These are phyloP conservation scores for Penicillium sp. DNA, from an alignment of 2,329 filamentous ascomycete genomes.

Conservation along the genomic window DNA sequence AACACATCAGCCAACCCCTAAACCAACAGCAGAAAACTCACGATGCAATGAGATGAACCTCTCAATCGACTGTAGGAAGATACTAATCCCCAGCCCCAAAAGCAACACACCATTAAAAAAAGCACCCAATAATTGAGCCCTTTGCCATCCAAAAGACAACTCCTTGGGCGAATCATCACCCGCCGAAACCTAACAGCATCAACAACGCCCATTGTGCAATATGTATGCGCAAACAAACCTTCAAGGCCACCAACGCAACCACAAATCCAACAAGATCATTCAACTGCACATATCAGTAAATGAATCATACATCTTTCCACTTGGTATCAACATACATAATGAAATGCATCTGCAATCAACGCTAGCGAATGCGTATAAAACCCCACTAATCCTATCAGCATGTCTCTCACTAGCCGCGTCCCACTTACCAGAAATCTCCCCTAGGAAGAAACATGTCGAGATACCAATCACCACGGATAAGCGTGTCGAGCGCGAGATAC, in stretches of 20 bases:
- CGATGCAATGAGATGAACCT: constrained; percentile 40
- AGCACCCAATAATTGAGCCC: constrained; percentile 65
- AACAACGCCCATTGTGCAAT: background rate
- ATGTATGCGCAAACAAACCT: constrained; percentile 43
- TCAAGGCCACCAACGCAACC: constrained; percentile 60
- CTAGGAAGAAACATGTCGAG: constrained; percentile 30
- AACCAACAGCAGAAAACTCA: constrained; percentile 18
- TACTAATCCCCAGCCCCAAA: constrained; percentile 65
- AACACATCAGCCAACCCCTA: background rate
- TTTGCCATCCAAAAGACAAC: constrained; percentile 70
- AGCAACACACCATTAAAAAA: constrained; percentile 79
- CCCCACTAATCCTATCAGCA: constrained; percentile 46
- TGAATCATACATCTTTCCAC: background rate
- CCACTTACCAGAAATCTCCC: constrained; percentile 28
- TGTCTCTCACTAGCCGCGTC: too few species aligned
- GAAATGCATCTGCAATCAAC: constrained; percentile 71
- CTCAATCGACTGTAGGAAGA: constrained; percentile 68
- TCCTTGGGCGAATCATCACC: constrained; percentile 54
- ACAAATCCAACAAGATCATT: constrained; percentile 67
- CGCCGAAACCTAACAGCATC: constrained; percentile 48
- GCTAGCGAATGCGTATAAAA: constrained; percentile 67
- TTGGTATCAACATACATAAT: constrained; percentile 54
- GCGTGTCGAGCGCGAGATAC: constrained; percentile 29
- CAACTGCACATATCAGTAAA: constrained; percentile 43
- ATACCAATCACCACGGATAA: constrained; percentile 29